Conservation (phyloP, 2,329 filamentous ascomycete species). For the Calonectria pteridis region DNA sequence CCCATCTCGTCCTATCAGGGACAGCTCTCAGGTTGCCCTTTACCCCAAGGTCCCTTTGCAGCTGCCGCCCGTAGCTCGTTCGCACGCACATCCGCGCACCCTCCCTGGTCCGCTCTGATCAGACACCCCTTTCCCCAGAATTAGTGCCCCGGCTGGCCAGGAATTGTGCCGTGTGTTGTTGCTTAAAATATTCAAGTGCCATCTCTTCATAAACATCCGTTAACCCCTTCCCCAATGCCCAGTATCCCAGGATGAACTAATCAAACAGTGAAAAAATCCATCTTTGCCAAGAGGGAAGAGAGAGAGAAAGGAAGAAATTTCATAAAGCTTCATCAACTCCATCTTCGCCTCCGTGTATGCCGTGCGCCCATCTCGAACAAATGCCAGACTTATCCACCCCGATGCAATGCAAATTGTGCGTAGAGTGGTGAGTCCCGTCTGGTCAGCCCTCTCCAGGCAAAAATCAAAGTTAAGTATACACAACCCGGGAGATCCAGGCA, state of each 20-base stretch:
- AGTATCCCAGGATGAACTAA: slow-evolving; percentile 42
- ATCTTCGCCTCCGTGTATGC: slow-evolving; percentile 34
- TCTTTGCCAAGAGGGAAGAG: slow-evolving; percentile 40
- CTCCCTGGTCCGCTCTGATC: slow-evolving; percentile 22
- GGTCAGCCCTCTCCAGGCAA: slow-evolving; percentile 39
- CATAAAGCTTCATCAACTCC: slow-evolving; percentile 49
- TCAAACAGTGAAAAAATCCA: slow-evolving; percentile 40
- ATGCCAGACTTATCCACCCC: slow-evolving; percentile 40
- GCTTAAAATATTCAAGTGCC: slow-evolving; percentile 41
- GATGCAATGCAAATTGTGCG: slow-evolving; percentile 37
- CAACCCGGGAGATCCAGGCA: slow-evolving; percentile 26
- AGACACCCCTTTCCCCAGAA: slow-evolving; percentile 20
- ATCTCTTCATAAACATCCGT: slow-evolving; percentile 48
- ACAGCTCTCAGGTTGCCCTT: slow-evolving; percentile 30
- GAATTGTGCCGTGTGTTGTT: slow-evolving; percentile 21
- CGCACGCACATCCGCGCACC: slow-evolving; percentile 27
- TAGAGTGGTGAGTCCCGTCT: slow-evolving; percentile 33
- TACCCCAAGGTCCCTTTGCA: slow-evolving; percentile 14
- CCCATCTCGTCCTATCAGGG: slow-evolving; percentile 22
- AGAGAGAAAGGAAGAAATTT: slow-evolving; percentile 43
- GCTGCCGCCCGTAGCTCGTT: slow-evolving; percentile 38
- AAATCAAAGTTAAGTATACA: slow-evolving; percentile 38
- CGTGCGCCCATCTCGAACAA: slow-evolving; percentile 45
- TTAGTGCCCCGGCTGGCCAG: slow-evolving; percentile 12
- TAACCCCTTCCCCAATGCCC: slow-evolving; percentile 39